Conservation (phyloP, 164 flowering plant species). For the Annona squamosa region DNA sequence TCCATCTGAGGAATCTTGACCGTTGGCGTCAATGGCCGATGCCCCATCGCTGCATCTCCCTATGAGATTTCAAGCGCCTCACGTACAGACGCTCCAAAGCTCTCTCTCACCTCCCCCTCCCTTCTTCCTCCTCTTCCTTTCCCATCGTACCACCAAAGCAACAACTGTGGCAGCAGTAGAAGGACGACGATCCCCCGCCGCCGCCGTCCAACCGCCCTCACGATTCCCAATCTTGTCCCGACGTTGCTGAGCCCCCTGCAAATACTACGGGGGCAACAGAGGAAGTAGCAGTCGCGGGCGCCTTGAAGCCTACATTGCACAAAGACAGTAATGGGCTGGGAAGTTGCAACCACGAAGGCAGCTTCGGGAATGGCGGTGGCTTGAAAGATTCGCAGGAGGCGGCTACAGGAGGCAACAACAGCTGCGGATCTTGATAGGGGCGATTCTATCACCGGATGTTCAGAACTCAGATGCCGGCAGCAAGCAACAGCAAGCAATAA, state of each 20-base stretch:
- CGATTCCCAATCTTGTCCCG: not conserved
- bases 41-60: constrained; percentile 49
- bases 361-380: too few relatives aligned
- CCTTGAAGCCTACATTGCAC: not conserved
- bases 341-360: not conserved
- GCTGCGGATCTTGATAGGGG: too few relatives aligned
- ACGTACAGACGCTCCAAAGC: constrained; percentile 46
- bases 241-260: too few relatives aligned
- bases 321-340: not conserved
- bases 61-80: constrained; percentile 53
- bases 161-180: constrained; percentile 1
- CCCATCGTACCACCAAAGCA: constrained; percentile 7
- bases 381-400: not conserved
- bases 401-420: not conserved
- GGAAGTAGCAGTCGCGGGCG: not conserved
- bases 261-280: not conserved
- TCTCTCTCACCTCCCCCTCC: constrained; percentile 29
- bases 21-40: constrained; percentile 67
- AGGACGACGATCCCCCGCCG: constrained; percentile 18
- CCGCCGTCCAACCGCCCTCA: constrained; percentile 11
- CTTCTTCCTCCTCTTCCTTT: not conserved
- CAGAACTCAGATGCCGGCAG: too few relatives aligned
- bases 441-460: too few relatives aligned
- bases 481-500: too few relatives aligned
- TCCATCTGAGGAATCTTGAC: constrained; percentile 77